These are phyloP conservation scores for Centaurea solstitialis DNA, from an alignment of 129 eudicot genomes.

Conservation along the genomic window DNA sequence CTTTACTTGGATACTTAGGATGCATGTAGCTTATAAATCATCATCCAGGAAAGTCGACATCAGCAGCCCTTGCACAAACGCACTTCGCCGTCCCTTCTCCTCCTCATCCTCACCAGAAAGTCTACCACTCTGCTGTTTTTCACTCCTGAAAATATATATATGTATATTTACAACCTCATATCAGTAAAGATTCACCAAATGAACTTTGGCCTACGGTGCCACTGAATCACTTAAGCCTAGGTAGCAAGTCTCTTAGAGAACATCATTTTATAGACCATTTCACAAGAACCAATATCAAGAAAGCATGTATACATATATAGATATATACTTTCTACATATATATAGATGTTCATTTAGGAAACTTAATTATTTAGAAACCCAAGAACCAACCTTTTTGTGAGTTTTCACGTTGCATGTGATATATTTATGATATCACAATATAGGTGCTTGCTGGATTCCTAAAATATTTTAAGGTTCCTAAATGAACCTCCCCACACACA, in stretches of 20 bases:
- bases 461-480: too few species aligned
- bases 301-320: too few species aligned
- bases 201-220: background rate
- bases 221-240: background rate
- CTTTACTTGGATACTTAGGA: constrained; percentile 10
- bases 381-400: too few species aligned
- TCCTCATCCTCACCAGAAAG: constrained; percentile 78
- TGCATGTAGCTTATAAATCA: constrained; percentile 40
- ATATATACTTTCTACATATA: too few species aligned
- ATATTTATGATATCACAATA: too few species aligned
- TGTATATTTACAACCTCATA: background rate
- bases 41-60: constrained; percentile 78
- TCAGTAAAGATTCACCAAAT: background rate
- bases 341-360: background rate
- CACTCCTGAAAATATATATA: constrained; percentile 29
- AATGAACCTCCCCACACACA: too few species aligned
- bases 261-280: background rate
- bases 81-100: constrained; percentile 77
- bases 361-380: background rate
- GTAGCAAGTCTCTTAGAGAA: background rate
- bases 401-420: too few species aligned
- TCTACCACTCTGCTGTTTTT: constrained; percentile 27
- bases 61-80: constrained; percentile 82
- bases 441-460: too few species aligned
- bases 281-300: background rate